Evolutionary conservation across 768 basidiomycete genomes (phyloP), one percentile per base, ranked within the genome.

Genomic region (Heimioporus sp.): DNA sequence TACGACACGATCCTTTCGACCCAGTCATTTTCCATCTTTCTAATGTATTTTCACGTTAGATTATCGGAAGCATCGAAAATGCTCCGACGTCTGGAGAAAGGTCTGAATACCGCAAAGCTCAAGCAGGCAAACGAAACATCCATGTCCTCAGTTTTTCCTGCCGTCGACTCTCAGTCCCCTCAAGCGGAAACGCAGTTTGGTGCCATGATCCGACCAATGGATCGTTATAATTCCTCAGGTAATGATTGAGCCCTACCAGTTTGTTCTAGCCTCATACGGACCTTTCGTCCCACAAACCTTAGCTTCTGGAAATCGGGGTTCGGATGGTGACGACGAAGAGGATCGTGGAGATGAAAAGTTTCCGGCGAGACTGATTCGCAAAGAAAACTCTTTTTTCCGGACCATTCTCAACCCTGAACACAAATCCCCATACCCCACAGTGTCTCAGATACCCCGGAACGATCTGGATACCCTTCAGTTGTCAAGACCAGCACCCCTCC

Each of bases 1-100:
- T 92, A 67, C 21, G 76, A 70, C 41, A 40, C 45, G 48, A 24
- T 36, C 53, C 49, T 51, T 54, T 53, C 44, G 34, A 50, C 51
- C 35, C 44, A 31, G 20, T 30, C 10, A 12, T 17, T 28, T 42
- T 17, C 36, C 12, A 45, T 48, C 39, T 15, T 34, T 39, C 39
- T 54, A 16, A 54, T 61, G 43, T 45, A 62, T 35, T 41, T 41
- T 47, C 43, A 58, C 43, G 5, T 21, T 57, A 92, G 90, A 69
- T 74, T 93, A 39, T 92, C 90, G 35, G 91, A 92, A 66, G 89
- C 89, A 42, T 92, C 91, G 36, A 92, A 92, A 67, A 89, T 91
- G 87, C 83, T 92, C 47, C 83, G 90, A 47, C 82, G 89, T 43
- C 76, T 93, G 39, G 91, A 92, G 73, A 92, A 91, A 65, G 87